Evolutionary conservation across 1,139 yeast species (phyloP), one percentile per base, ranked within the genome.

Genomic region (Yarrowia galli): DNA sequence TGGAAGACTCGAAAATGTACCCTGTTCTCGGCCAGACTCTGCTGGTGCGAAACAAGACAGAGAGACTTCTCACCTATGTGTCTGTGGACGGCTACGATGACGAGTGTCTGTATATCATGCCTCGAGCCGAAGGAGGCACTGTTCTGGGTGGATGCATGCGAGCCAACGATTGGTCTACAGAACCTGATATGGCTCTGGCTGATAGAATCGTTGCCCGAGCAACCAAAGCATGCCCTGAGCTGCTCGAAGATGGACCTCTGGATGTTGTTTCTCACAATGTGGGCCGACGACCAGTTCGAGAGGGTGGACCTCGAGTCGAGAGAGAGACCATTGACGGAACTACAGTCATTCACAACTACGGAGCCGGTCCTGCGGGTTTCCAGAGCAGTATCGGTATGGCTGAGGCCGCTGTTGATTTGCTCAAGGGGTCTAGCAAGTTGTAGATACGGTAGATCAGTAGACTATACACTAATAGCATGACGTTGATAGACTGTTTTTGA

Each of bases 281-380:
- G 23, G 95, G 92, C 0, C 87, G 89, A 73, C 80, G 93, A 72
- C 95, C 95, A 0, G 89, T 87, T 0, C 81, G 93, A 75, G 73
- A 78, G 9, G 87, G 86, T 0, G 93, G 93, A 0, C 79, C 85
- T 16, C 78, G 87, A 65, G 77, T 87, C 0, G 85, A 81, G 49
- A 70, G 76, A 13, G 86, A 87, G 70, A 65, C 53, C 9, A 70
- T 74, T 6, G 75, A 75, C 5, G 70, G 72, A 13, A 73, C 72
- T 12, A 71, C 73, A 0, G 77, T 89, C n/a, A 78, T 88, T n/a
- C 87, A 89, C 74, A 88, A 88, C 46, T 89, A 89, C 74, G 95
- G 95, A 4, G 87, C 88, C 42, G 93, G 89, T 9, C 92, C 65
- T 0, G 85, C 86, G 70, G 91, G 91, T 0, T 87, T 85, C 76